Conservation (phyloP, 768 basidiomycete genomes). For the Suillus discolor region DNA sequence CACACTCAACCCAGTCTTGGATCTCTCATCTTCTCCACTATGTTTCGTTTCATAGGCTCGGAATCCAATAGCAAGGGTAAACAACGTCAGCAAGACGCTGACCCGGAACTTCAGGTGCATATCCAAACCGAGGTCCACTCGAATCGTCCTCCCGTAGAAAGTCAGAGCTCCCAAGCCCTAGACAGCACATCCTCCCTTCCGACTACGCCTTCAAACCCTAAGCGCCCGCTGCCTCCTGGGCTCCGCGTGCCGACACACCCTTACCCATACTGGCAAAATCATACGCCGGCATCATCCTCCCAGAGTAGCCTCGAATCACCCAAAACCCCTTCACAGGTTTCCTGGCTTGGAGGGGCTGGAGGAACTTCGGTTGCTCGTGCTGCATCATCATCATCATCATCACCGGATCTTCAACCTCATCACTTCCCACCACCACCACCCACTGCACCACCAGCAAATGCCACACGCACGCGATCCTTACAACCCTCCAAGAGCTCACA, state of each 20-base stretch:
- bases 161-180: slow-evolving; percentile 19
- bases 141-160: slow-evolving; percentile 20
- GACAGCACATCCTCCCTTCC: slow-evolving; percentile 21
- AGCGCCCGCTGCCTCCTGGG: slow-evolving; percentile 30
- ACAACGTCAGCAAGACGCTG: slow-evolving; percentile 21
- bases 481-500: slow-evolving; percentile 41
- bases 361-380: slow-evolving; percentile 14
- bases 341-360: slow-evolving; percentile 34
- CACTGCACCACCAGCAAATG: slow-evolving; percentile 24
- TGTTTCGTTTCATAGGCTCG: slow-evolving; percentile 35
- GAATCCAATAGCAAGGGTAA: slow-evolving; percentile 30
- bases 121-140: slow-evolving; percentile 31
- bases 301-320: slow-evolving; percentile 34
- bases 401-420: slow-evolving; percentile 14
- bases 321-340: slow-evolving; percentile 41
- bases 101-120: slow-evolving; percentile 26
- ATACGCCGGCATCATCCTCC: slow-evolving; percentile 32
- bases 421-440: slow-evolving; percentile 40
- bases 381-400: slow-evolving; percentile 12
- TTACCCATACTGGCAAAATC: slow-evolving; percentile 39
- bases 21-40: slow-evolving; percentile 15
- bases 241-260: slow-evolving; percentile 35
- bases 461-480: slow-evolving; percentile 35
- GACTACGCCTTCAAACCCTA: slow-evolving; percentile 24
- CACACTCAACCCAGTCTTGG: slow-evolving; percentile 1